These are phyloP conservation scores for Xylaria sp. DNA, from an alignment of 2,329 filamentous ascomycete genomes.

Conservation along the genomic window DNA sequence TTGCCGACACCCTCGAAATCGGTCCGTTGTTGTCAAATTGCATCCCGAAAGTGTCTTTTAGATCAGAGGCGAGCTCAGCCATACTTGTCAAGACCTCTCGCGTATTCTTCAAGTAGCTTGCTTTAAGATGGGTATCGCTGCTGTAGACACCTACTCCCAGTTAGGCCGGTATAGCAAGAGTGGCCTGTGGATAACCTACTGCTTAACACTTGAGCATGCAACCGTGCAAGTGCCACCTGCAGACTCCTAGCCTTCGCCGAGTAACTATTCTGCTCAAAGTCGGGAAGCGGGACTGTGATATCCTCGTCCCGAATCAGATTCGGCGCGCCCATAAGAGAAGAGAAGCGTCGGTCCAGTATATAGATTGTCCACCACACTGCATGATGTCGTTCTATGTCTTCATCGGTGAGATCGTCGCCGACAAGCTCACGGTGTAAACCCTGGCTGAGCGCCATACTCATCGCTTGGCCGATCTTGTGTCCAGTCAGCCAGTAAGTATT, in stretches of 20 bases:
- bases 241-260: constrained; percentile 17
- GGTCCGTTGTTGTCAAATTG: constrained; percentile 19
- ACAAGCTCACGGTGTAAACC: constrained; percentile 23
- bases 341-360: constrained; percentile 22
- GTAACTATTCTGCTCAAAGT: neutral
- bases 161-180: neutral
- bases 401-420: constrained; percentile 13
- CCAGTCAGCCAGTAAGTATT: constrained; percentile 1
- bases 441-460: constrained; percentile 20
- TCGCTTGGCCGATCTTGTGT: constrained; percentile 25
- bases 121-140: constrained; percentile 16
- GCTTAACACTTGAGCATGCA: constrained; percentile 19
- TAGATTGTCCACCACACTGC: constrained; percentile 24
- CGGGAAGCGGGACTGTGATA: constrained; percentile 21
- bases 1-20: constrained; percentile 22
- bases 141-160: constrained; percentile 14
- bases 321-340: constrained; percentile 20
- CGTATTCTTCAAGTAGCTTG: constrained; percentile 14
- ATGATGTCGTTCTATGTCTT: constrained; percentile 9
- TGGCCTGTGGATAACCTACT: constrained; percentile 1
- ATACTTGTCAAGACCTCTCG: constrained; percentile 19
- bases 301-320: constrained; percentile 22
- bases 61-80: constrained; percentile 11
- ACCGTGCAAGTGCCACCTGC: constrained; percentile 16
- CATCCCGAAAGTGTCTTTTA: constrained; percentile 20